Evolutionary conservation across 345 rosid species (phyloP).

Genomic region (Crucihimalaya himalaica): DNA sequence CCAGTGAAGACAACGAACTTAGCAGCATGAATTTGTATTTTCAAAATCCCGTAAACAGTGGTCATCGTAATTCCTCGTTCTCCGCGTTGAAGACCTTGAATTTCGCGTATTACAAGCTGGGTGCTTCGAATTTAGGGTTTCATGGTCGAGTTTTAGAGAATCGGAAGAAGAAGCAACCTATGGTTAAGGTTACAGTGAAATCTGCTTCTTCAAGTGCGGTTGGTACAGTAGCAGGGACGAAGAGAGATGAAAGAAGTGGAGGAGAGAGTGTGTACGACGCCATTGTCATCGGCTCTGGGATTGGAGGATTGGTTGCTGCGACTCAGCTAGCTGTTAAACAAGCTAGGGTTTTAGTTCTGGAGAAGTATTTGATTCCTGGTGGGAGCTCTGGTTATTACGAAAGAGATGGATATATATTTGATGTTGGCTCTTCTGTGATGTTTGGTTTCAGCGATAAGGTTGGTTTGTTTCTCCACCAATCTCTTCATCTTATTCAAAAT

Average conservation of each 20-base stretch:
- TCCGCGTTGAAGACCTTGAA: slow-evolving; percentile 19
- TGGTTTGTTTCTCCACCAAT: slow-evolving; percentile 12
- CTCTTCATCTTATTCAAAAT: slow-evolving; percentile 5
- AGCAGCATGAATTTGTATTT: slow-evolving; percentile 31
- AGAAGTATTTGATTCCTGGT: slow-evolving; percentile 95
- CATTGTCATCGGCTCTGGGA: slow-evolving; percentile 88
- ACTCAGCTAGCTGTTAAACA: slow-evolving; percentile 90
- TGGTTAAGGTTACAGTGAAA: neutral
- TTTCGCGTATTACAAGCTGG: neutral
- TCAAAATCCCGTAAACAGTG: slow-evolving; percentile 16
- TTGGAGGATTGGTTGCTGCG: slow-evolving; percentile 90
- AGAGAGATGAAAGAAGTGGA: slow-evolving; percentile 34
- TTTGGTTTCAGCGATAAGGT: slow-evolving; percentile 95
- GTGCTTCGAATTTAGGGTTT: slow-evolving; percentile 5
- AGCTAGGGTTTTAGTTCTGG: slow-evolving; percentile 79
- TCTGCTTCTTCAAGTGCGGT: slow-evolving; percentile 28
- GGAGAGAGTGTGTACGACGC: slow-evolving; percentile 61
- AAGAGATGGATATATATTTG: slow-evolving; percentile 89
- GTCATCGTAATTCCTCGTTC: neutral
- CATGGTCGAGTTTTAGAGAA: slow-evolving; percentile 4
- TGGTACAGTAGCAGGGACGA: slow-evolving; percentile 39
- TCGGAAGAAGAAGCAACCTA: slow-evolving; percentile 14
- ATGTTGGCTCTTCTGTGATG: slow-evolving; percentile 97
- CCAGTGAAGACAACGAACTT: slow-evolving; percentile 4
- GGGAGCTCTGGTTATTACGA: slow-evolving; percentile 93